phyloP scores from a whole-genome alignment of 2,329 filamentous ascomycete species.

The Aspergillus latus region DNA sequence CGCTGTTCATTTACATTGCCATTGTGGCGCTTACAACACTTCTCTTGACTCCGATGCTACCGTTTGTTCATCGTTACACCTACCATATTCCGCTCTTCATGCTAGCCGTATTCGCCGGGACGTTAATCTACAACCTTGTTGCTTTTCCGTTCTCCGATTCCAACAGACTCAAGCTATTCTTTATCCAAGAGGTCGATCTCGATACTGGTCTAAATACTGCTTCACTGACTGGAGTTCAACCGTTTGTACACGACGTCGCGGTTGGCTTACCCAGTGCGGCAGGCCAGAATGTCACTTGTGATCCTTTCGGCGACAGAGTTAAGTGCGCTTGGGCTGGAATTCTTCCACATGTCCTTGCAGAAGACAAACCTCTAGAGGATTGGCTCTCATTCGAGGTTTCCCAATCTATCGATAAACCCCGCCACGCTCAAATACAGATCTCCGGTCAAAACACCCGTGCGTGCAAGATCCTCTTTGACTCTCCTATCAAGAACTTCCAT shows the following conservation, averaged over 20 bases:
- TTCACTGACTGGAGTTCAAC: slow-evolving; percentile 65
- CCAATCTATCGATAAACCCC: slow-evolving; percentile 41
- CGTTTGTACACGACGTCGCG: slow-evolving; percentile 68
- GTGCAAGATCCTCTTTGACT: slow-evolving; percentile 72
- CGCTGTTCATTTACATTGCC: slow-evolving; percentile 69
- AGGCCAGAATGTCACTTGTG: slow-evolving; percentile 61
- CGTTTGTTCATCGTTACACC: slow-evolving; percentile 83
- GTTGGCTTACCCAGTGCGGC: slow-evolving; percentile 68
- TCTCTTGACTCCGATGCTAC: slow-evolving; percentile 71
- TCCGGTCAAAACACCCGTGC: slow-evolving; percentile 72
- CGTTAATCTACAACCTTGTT: slow-evolving; percentile 78
- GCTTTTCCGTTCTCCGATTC: slow-evolving; percentile 84
- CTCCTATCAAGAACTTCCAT: slow-evolving; percentile 63
- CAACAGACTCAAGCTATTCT: slow-evolving; percentile 82
- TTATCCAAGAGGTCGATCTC: slow-evolving; percentile 77
- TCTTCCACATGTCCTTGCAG: slow-evolving; percentile 61
- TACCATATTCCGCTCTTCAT: slow-evolving; percentile 79
- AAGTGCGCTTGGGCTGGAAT: slow-evolving; percentile 73
- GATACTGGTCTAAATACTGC: slow-evolving; percentile 70
- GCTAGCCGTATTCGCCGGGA: slow-evolving; percentile 69
- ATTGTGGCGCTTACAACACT: slow-evolving; percentile 68
- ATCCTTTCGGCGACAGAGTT: slow-evolving; percentile 41
- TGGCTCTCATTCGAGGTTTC: slow-evolving; percentile 69
- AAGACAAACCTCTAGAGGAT: slow-evolving; percentile 46
- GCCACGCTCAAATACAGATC: slow-evolving; percentile 62